Percentiles rank a stretch among this genome's conserved stretches.
phyloP scores from a whole-genome alignment of 2,329 filamentous ascomycete species.

The Fusarium sacchari region DNA sequence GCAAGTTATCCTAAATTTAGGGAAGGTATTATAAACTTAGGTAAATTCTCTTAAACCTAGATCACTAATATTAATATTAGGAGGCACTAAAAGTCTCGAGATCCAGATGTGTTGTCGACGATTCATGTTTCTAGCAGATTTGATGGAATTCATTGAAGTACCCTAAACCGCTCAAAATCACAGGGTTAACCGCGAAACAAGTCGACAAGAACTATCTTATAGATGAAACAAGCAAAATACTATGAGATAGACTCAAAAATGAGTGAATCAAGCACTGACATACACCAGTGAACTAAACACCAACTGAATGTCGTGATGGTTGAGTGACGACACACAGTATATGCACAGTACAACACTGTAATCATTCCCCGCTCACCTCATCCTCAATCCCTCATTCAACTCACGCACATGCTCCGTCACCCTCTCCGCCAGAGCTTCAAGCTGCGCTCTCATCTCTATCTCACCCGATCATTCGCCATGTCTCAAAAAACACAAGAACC shows the following conservation, averaged over 20 bases:
- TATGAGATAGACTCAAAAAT: too few species aligned
- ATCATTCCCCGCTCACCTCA: background rate
- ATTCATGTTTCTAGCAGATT: background rate
- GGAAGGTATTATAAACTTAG: too few species aligned
- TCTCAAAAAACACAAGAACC: conserved; percentile 38
- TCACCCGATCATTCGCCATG: conserved; percentile 9
- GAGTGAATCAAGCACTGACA: too few species aligned
- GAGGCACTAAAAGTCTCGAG: too few species aligned
- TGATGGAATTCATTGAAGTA: background rate
- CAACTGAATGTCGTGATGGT: background rate
- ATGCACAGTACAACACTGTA: background rate
- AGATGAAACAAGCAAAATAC: rapidly evolving
- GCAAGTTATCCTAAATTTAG: too few species aligned
- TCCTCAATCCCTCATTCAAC: background rate
- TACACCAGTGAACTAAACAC: background rate
- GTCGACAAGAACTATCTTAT: rapidly evolving
- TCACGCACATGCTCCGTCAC: background rate
- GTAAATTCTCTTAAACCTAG: too few species aligned
- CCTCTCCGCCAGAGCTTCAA: background rate
- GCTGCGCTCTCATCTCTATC: background rate
- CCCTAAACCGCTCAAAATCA: background rate
- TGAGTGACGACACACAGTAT: background rate
- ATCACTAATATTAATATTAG: too few species aligned
- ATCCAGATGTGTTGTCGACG: too few species aligned
- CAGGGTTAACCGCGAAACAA: background rate